Evolutionary conservation across 768 basidiomycete genomes (phyloP).

Genomic region (Rubroboletus satanas): DNA sequence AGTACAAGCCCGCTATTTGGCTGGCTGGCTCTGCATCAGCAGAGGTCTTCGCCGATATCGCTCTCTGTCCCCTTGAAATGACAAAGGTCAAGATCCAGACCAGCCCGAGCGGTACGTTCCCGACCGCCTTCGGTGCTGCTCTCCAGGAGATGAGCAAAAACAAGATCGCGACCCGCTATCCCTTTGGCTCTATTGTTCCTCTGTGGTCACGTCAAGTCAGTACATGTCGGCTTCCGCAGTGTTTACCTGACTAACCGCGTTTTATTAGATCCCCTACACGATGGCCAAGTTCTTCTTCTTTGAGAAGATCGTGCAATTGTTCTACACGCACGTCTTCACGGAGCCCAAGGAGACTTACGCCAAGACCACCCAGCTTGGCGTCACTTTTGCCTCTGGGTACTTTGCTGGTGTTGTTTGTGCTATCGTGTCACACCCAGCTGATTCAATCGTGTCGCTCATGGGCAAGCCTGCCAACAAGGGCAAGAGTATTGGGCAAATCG

Average conservation of each 20-base stretch:
- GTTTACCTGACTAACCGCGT: not conserved
- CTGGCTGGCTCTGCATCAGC: constrained; percentile 90
- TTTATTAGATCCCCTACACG: constrained; percentile 83
- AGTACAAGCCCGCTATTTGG: constrained; percentile 91
- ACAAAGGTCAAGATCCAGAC: constrained; percentile 90
- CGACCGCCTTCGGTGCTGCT: constrained; percentile 66
- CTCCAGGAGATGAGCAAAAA: constrained; percentile 64
- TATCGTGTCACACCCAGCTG: constrained; percentile 93
- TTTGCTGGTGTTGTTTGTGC: constrained; percentile 95
- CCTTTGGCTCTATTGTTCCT: constrained; percentile 79
- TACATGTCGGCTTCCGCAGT: not conserved
- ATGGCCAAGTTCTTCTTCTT: constrained; percentile 99
- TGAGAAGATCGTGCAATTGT: constrained; percentile 81
- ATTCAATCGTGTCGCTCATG: constrained; percentile 88
- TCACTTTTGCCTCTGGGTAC: constrained; percentile 89
- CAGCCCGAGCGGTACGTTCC: constrained; percentile 70
- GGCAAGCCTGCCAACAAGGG: constrained; percentile 86
- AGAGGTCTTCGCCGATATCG: constrained; percentile 93
- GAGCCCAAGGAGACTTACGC: constrained; percentile 72
- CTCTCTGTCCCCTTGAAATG: constrained; percentile 93
- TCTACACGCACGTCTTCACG: constrained; percentile 86
- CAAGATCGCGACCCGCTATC: constrained; percentile 70
- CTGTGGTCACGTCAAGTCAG: constrained; percentile 83
- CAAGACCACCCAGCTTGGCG: constrained; percentile 80
- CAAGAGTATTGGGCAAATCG: constrained; percentile 68